Evolutionary conservation across 1,284 basidiomycete genomes (phyloP).

Genomic region (Irpex sp.): DNA sequence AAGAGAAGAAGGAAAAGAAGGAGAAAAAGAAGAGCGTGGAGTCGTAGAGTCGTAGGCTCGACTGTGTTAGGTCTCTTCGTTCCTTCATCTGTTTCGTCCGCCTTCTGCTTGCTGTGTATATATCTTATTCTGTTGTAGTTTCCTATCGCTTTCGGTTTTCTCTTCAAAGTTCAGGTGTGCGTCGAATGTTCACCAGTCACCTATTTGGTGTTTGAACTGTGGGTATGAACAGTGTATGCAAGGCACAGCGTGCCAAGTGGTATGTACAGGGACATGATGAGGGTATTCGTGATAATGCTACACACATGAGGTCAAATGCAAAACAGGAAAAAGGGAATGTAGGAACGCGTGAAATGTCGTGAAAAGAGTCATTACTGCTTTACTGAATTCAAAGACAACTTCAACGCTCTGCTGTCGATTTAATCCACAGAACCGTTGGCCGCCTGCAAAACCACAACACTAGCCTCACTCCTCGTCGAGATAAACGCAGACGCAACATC

Average conservation of each 20-base stretch:
- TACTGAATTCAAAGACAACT: too few relatives aligned
- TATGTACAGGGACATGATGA: not conserved
- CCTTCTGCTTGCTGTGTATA: not conserved
- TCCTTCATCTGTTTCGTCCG: not conserved
- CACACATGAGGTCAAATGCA: not conserved
- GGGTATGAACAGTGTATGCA: not conserved
- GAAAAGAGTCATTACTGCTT: too few relatives aligned
- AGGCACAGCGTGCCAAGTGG: not conserved
- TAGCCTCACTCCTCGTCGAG: slow-evolving; percentile 52
- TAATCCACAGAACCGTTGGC: slow-evolving; percentile 20
- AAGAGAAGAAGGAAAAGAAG: not conserved
- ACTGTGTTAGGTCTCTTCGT: not conserved
- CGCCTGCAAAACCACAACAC: slow-evolving; percentile 69
- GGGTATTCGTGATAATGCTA: not conserved
- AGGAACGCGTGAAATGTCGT: too few relatives aligned
- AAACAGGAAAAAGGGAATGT: too few relatives aligned
- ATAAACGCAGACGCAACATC: slow-evolving; percentile 76
- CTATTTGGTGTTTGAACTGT: not conserved
- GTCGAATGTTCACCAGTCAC: too few relatives aligned
- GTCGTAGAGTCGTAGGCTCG: not conserved
- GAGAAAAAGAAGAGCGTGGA: not conserved
- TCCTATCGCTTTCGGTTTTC: not conserved
- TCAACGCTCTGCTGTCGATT: not conserved
- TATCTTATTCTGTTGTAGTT: not conserved
- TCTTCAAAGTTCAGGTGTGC: too few relatives aligned